phyloP scores from a whole-genome alignment of 2,329 filamentous ascomycete species.

The Ilyonectria sp. region DNA sequence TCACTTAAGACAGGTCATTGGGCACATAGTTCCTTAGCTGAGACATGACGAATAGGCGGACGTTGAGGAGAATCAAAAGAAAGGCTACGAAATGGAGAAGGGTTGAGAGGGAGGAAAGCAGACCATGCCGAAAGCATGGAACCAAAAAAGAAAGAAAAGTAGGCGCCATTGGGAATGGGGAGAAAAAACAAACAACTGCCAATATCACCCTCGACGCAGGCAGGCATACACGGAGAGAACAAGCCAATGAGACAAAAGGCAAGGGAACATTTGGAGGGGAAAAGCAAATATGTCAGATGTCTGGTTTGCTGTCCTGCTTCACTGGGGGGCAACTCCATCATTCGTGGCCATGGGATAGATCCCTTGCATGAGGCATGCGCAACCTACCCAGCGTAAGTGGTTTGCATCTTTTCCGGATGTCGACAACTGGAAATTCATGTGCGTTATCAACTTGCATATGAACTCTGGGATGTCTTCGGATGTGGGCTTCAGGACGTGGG shows the following conservation, averaged over 20 bases:
- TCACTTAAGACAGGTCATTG: conserved; percentile 23
- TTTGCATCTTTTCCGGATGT: not conserved
- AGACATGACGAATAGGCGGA: not conserved
- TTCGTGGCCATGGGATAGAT: not conserved
- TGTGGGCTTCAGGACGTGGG: too few species aligned
- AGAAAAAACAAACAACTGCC: not conserved
- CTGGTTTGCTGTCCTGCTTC: not conserved
- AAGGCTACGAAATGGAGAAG: not conserved
- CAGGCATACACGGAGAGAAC: not conserved
- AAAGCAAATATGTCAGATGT: not conserved
- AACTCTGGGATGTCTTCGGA: not conserved
- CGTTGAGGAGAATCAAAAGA: not conserved
- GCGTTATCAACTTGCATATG: not conserved
- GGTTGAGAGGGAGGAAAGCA: not conserved
- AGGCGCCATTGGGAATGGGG: not conserved
- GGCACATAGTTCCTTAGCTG: not conserved
- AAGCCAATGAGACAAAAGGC: not conserved
- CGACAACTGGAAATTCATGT: not conserved
- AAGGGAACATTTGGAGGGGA: not conserved
- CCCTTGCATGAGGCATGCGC: not conserved
- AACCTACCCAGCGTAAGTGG: not conserved
- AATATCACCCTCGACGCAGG: not conserved
- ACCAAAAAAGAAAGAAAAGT: not conserved
- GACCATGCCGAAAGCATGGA: not conserved
- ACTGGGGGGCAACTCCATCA: not conserved